These are phyloP conservation scores for Botryotinia globosa DNA, from an alignment of 2,329 filamentous ascomycete species.

Conservation along the genomic window DNA sequence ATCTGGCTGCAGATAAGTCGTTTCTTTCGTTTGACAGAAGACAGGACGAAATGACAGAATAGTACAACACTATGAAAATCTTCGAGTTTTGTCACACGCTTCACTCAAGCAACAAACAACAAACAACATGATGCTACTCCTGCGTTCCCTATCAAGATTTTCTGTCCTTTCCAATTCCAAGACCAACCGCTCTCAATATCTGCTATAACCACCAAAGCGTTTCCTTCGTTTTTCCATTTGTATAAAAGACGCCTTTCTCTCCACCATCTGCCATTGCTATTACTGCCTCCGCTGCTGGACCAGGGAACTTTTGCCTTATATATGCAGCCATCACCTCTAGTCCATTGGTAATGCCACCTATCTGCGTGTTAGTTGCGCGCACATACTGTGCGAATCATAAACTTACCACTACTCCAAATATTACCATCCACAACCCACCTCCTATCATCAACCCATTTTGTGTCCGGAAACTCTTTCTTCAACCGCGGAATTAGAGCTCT, in stretches of 20 bases:
- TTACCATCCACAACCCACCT: conserved; percentile 54
- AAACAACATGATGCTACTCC: background rate
- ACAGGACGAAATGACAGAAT: background rate
- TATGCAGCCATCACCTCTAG: conserved; percentile 56
- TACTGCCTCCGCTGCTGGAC: conserved; percentile 45
- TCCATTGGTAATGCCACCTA: conserved; percentile 51
- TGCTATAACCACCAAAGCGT: conserved; percentile 41
- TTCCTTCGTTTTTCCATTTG: conserved; percentile 39
- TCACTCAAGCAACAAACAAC: background rate
- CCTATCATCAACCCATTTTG: conserved; percentile 47
- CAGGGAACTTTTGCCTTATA: conserved; percentile 44
- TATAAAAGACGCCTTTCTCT: conserved; percentile 47
- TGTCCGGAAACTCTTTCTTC: conserved; percentile 40
- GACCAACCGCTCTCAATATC: conserved; percentile 41
- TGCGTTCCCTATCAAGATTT: conserved; percentile 1
- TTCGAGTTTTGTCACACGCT: background rate
- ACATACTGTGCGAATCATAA: background rate
- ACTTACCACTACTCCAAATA: conserved; percentile 51
- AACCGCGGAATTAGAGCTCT: conserved; percentile 42
- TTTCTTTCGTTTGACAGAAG: background rate
- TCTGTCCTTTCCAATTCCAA: conserved; percentile 29
- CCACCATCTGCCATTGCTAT: conserved; percentile 49
- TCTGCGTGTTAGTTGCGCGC: conserved; percentile 16
- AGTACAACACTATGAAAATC: background rate
- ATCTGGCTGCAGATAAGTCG: background rate